These are phyloP conservation scores for Saccharomycopsis capsularis DNA, from an alignment of 805 yeast species.

Conservation along the genomic window DNA sequence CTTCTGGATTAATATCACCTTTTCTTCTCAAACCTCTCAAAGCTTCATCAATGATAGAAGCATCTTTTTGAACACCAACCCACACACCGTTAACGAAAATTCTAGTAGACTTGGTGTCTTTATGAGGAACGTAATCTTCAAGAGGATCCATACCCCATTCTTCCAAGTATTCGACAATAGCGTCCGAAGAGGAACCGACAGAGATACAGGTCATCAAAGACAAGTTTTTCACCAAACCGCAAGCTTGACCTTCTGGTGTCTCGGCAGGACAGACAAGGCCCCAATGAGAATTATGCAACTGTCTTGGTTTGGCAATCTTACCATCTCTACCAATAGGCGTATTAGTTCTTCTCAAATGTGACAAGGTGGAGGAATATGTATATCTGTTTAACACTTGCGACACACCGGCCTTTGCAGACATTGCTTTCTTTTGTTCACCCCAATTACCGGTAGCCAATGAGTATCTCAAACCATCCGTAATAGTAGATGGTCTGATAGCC, in stretches of 20 bases:
- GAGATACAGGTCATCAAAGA: conserved; percentile 97
- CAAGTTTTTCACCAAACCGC: conserved; percentile 96
- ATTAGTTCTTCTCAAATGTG: conserved; percentile 97
- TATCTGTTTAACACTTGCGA: conserved; percentile 97
- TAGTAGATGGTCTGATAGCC: conserved; percentile 95
- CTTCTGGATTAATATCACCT: conserved; percentile 94
- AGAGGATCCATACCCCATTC: conserved; percentile 99
- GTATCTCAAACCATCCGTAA: conserved; percentile 94
- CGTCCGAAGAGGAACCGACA: conserved; percentile 96
- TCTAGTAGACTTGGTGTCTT: conserved; percentile 84
- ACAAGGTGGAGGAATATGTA: conserved; percentile 96
- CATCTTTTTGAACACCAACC: conserved; percentile 98
- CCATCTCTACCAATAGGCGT: conserved; percentile 99
- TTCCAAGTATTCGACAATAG: conserved; percentile 84
- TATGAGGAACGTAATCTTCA: conserved; percentile 91
- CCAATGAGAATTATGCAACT: conserved; percentile 98
- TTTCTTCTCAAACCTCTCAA: conserved; percentile 87
- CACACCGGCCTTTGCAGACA: conserved; percentile 98
- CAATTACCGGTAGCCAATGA: conserved; percentile 99
- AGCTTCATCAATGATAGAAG: conserved; percentile 84
- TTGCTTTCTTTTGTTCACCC: conserved; percentile 99
- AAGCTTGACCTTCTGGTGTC: conserved; percentile 99
- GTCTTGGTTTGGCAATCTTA: conserved; percentile 97
- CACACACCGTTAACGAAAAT: conserved; percentile 98
- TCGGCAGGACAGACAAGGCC: conserved; percentile 99